Evolutionary conservation across 345 rosid species (phyloP).

Genomic region (Eucalyptus sideroxylon): DNA sequence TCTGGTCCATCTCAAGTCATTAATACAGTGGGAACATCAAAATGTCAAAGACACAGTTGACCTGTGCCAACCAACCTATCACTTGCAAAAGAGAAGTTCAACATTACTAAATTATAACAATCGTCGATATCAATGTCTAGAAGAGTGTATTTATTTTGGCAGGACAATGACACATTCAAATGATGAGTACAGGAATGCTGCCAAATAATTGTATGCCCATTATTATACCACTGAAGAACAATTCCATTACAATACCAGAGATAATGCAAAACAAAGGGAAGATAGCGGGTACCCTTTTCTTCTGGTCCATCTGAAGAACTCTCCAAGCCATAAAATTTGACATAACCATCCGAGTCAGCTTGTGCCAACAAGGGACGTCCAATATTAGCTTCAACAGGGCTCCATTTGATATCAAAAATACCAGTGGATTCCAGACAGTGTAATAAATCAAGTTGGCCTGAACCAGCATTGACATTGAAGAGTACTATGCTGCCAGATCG

Average conservation of each 20-base stretch:
- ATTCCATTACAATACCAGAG: neutral
- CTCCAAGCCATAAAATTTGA: slow-evolving; percentile 38
- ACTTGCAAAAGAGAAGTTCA: neutral
- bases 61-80: neutral
- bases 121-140: neutral
- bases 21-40: neutral
- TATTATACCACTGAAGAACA: neutral
- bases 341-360: slow-evolving; percentile 71
- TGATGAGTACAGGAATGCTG: neutral
- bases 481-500: slow-evolving; percentile 68
- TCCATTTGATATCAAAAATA: slow-evolving; percentile 82
- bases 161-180: neutral
- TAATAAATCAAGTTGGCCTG: slow-evolving; percentile 26
- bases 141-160: neutral
- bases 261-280: neutral
- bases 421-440: slow-evolving; percentile 52
- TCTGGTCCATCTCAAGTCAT: neutral
- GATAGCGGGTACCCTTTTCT: neutral
- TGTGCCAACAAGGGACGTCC: slow-evolving; percentile 46
- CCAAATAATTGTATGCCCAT: neutral
- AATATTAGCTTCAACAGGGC: slow-evolving; percentile 16
- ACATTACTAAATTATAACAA: neutral
- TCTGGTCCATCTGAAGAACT: neutral
- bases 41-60: neutral
- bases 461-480: slow-evolving; percentile 43